Base-by-base conservation (phyloP, 495 filamentous ascomycete genomes). In the Parachaetomium inaequale region DNA sequence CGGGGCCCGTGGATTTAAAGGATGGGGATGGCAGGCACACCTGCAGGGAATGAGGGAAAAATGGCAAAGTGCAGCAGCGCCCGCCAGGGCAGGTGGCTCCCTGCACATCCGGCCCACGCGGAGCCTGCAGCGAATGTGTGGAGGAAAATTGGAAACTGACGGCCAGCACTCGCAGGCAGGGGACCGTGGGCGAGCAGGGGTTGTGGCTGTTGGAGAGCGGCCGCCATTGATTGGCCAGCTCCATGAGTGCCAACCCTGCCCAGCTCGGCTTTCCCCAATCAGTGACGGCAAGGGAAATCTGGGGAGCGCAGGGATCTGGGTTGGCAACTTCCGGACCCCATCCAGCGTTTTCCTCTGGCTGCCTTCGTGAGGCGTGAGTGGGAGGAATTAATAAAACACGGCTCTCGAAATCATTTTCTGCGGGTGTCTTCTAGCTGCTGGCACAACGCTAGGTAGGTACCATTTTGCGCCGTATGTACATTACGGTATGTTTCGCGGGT, bases 1-100 rank as follows among this genome's bases (percentile, higher is more conserved):
- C 67, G 65, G 64, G 64, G 65, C 61, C 55, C 43, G 64, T 59
- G 62, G 67, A 56, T 64, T 67, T 64, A 62, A 64, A 28, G 11
- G 31, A 46, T 46, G 51, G 26, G 52, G 55, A 55, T 54, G 58
- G 45, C 55, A 58, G 46, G 58, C 56, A 61, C 40, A 61, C 40
- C 31, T 54, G 40, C 47, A 47, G 60, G 55, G 32, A 63, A 26
- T 61, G 56, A 61, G 52, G 61, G 57, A 63, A 66, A 66, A 66
- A 54, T 42, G 61, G 52, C 34, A 53, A 51, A 57, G 32, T 29
- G 3, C 36, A 40, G 12, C 12, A n/a, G n/a, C n/a, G n/a, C n/a
- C n/a, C n/a, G 57, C n/a, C 54, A 59, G 55, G 40, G 34, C 38
- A 36, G 32, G 50, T 52, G 25, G 31, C 29, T 14, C 28, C 2